These are phyloP conservation scores for Solanum hybrid DNA, from an alignment of 305 asterid species.

Conservation along the genomic window DNA sequence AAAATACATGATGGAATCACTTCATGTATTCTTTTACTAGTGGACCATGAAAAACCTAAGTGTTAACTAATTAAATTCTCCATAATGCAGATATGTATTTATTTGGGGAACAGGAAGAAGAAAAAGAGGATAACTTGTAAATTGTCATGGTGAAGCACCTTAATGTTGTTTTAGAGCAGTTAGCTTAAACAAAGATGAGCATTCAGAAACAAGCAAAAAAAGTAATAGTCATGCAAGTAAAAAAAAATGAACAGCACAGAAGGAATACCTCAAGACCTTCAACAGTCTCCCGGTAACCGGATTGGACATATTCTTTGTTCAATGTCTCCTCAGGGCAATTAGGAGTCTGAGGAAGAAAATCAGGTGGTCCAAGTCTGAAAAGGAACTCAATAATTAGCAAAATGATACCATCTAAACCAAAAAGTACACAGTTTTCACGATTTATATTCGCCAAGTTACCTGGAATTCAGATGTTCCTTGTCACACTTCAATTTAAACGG, in stretches of 20 bases:
- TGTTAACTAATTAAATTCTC: background rate
- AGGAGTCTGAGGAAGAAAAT: slow-evolving; percentile 78
- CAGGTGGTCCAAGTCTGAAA: slow-evolving; percentile 94
- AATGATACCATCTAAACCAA: background rate
- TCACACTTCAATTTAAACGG: slow-evolving; percentile 82
- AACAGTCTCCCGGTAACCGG: slow-evolving; percentile 75
- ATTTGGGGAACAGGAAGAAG: background rate
- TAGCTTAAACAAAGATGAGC: background rate
- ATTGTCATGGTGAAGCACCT: background rate
- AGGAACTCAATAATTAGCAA: background rate
- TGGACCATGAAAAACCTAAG: background rate
- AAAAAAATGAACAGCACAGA: background rate
- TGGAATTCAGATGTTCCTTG: slow-evolving; percentile 69
- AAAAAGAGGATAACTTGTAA: background rate
- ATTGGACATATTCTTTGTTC: slow-evolving; percentile 60
- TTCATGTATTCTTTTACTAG: background rate
- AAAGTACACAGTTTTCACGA: background rate
- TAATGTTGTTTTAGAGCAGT: background rate
- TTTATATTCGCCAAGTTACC: slow-evolving; percentile 36
- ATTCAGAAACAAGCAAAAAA: background rate
- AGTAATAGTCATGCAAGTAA: background rate
- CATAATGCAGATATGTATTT: background rate
- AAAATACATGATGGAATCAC: background rate
- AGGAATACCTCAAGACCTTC: slow-evolving; percentile 80
- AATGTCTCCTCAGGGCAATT: slow-evolving; percentile 89